Evolutionary conservation across 2,329 filamentous ascomycete species (phyloP), one percentile per base, ranked within the genome.

Genomic region (Neofusicoccum sp.): DNA sequence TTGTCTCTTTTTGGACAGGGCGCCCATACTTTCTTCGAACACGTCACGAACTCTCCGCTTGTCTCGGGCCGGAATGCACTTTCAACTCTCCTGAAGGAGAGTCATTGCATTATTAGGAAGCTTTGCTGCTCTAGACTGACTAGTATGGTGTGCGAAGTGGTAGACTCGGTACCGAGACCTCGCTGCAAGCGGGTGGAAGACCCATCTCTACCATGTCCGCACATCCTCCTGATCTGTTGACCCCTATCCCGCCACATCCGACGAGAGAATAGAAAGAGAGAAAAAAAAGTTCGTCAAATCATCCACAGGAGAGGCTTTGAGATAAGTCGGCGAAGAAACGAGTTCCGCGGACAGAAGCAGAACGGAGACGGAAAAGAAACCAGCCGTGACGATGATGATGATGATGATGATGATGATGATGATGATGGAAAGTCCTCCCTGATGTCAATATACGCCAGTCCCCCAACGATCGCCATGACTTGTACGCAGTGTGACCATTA

Each of bases 401-500:
- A 24, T 38, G 34, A 30, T n/a, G n/a, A n/a, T n/a, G n/a, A n/a
- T n/a, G n/a, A n/a, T n/a, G n/a, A n/a, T 31, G 12, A 40, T 41
- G 49, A 33, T 31, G 28, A 48, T 20, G n/a, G 45, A 16, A 40
- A 48, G 11, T 14, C 4, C 51, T 30, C 51, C 38, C 24, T 26
- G 38, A 33, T 24, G 28, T 43, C 26, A 43, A 33, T 48, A 53
- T 43, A 16, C 51, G 38, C 51, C 36, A 56, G 43, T 38, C 24
- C 51, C 51, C 24, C n/a, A 33, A 9, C n/a, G 14, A 56, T 56
- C 51, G 51, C 51, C 38, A 56, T 56, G 51, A 43, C 51, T 31
- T 56, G 38, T 33, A 31, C 41, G 2, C 34, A 56, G n/a, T n/a
- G 9, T 30, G 28, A 56, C 36, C 28, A 56, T 56, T 56, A 56